These are phyloP conservation scores for Peniophora sp. DNA, from an alignment of 1,284 basidiomycete genomes.

Conservation along the genomic window DNA sequence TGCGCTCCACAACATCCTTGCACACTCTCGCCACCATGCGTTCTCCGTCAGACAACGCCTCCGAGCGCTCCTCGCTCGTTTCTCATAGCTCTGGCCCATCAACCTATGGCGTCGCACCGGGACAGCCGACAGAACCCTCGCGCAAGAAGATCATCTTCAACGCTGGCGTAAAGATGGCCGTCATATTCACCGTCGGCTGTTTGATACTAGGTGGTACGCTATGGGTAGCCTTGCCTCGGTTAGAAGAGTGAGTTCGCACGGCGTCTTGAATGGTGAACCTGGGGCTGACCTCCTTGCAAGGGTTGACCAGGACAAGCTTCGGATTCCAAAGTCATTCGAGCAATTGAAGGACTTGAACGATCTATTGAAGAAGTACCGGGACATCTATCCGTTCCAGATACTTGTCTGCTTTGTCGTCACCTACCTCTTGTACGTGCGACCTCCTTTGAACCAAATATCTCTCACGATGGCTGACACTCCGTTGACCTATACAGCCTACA, in stretches of 20 bases:
- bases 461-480: constrained; percentile 4
- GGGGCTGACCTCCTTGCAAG: constrained; percentile 28
- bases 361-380: constrained; percentile 83
- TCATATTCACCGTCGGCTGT: constrained; percentile 68
- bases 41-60: constrained; percentile 12
- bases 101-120: constrained; percentile 24
- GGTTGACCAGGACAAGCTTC: constrained; percentile 64
- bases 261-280: no score
- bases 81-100: constrained; percentile 35
- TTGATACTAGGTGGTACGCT: constrained; percentile 65
- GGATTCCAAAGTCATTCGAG: constrained; percentile 77
- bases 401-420: constrained; percentile 79
- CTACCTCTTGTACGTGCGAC: constrained; percentile 77
- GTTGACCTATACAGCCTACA: constrained; percentile 60
- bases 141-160: constrained; percentile 49
- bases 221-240: constrained; percentile 71
- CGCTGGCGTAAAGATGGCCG: constrained; percentile 77
- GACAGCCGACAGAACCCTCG: constrained; percentile 26
- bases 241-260: constrained; percentile 58
- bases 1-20: constrained; percentile 39
- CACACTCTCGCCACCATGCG: constrained; percentile 59
- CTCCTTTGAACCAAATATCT: constrained; percentile 1
- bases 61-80: constrained; percentile 20
- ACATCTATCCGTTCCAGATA: constrained; percentile 77
- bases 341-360: constrained; percentile 77